Base-by-base conservation (phyloP, 768 basidiomycete genomes). In the Mycena haematopus region DNA sequence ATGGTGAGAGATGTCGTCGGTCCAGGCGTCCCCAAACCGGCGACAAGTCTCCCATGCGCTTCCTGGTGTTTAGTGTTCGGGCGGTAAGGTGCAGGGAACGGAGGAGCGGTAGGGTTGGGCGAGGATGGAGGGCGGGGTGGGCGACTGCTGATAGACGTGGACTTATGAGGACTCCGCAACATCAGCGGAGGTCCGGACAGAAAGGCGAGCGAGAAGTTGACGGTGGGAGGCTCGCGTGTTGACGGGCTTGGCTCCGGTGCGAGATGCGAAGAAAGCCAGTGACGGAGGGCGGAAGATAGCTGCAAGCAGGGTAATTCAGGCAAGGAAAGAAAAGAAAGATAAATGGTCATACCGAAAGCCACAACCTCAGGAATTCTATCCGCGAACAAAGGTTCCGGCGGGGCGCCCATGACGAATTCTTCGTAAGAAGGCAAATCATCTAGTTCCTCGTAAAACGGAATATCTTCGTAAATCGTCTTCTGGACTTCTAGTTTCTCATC, bases 1-100 rank as follows among this genome's bases (percentile, higher is more conserved):
- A 35, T 51, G 35, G 45, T 42, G 36, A 50, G 17, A 29, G 21
- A 24, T 52, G 42, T 59, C 52, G 58, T 7, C 33, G 42, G 52
- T 46, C 44, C 52, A 53, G 52, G 58, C 52, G 58, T 60, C 58
- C 58, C 58, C 35, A 31, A 38, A 46, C 52, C 52, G 58, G 2
- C 29, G 31, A 8, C 49, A 50, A 50, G 29, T 50, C n/a, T 17
- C 25, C 27, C 47, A 49, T 49, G 27, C 27, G 13, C 47, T 6
- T 49, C 27, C 21, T n/a, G 17, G 17, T 42, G 19, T 19, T n/a
- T 36, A 6, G 40, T 42, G n/a, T 42, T 13, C 5, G 40, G 6
- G 4, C 14, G 19, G 7, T 6, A n/a, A 42, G 40, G 17, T 6
- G n/a, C 7, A n/a, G 19, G 17, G 17, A 15, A 10, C 6, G 19